phyloP scores from a whole-genome alignment of 164 flowering plant species.

The Vitis rupestris region DNA sequence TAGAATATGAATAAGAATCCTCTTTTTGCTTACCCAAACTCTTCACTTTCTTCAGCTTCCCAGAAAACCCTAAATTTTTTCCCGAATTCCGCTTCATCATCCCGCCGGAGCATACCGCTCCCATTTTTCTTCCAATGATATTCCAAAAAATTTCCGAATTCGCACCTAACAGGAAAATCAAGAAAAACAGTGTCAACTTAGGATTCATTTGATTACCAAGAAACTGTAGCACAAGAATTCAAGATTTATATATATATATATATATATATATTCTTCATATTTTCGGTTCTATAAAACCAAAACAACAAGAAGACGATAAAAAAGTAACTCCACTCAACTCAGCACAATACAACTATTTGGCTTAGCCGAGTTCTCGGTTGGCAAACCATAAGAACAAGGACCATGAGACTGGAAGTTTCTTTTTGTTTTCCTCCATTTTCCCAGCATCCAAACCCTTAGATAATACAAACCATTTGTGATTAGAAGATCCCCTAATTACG shows the following conservation, averaged over 20 bases:
- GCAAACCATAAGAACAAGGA: not conserved
- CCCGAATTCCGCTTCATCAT: conserved; percentile 14
- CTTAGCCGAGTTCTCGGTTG: not conserved
- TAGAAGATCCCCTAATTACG: not conserved
- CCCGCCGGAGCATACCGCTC: conserved; percentile 60
- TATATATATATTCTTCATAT: too few species aligned
- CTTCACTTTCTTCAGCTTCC: conserved; percentile 30
- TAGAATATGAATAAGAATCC: conserved; percentile 8
- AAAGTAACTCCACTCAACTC: too few species aligned
- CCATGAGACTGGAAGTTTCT: not conserved
- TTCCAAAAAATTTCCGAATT: not conserved
- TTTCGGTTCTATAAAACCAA: too few species aligned
- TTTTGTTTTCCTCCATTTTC: conserved; percentile 1
- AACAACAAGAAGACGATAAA: too few species aligned
- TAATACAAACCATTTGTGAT: not conserved
- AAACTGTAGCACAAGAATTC: not conserved
- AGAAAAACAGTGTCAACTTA: not conserved
- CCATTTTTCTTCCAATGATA: conserved; percentile 31
- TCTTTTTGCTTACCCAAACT: conserved; percentile 24
- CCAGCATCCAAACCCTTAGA: not conserved
- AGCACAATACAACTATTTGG: not conserved
- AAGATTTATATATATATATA: too few species aligned
- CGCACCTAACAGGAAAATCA: not conserved
- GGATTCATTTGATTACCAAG: conserved; percentile 3
- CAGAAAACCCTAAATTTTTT: conserved; percentile 24